These are phyloP conservation scores for Andalucia godoyi DNA, from an alignment of 78 protist species.

Conservation along the genomic window DNA sequence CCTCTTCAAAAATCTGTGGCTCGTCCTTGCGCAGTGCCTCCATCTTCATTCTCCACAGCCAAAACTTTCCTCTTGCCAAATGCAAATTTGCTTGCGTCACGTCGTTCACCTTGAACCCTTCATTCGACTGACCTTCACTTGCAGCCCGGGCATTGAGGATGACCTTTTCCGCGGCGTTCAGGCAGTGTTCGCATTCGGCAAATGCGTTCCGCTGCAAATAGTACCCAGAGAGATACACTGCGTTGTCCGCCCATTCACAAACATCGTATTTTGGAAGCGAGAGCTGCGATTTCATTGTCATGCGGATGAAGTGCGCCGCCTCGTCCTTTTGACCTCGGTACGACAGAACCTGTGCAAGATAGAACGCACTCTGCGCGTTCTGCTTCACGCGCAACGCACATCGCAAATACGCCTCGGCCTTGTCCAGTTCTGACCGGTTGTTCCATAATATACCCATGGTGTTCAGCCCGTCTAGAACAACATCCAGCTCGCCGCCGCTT, in stretches of 20 bases:
- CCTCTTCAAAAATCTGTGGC: not conserved
- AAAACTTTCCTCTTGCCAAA: not conserved
- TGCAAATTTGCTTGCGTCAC: constrained; percentile 1
- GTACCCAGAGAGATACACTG: not conserved
- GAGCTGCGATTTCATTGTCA: constrained; percentile 1
- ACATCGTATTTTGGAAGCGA: not conserved
- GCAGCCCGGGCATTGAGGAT: too few relatives aligned
- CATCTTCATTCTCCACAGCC: not conserved
- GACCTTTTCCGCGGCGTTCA: not conserved
- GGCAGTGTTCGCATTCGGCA: not conserved
- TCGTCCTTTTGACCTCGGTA: not conserved
- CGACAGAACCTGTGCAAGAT: constrained; percentile 2
- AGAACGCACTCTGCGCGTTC: too few relatives aligned
- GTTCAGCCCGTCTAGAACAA: too few relatives aligned
- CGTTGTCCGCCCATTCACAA: constrained; percentile 2
- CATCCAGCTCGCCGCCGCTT: too few relatives aligned
- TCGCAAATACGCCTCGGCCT: too few relatives aligned
- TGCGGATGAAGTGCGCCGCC: not conserved
- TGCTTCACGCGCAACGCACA: too few relatives aligned
- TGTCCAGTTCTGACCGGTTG: too few relatives aligned
- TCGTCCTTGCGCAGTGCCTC: not conserved
- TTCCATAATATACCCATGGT: too few relatives aligned
- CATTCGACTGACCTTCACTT: not conserved
- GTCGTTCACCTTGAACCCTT: not conserved
- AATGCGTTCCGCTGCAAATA: not conserved